Conservation (phyloP, 2,329 filamentous ascomycete species). For the Cytospora piceicola region DNA sequence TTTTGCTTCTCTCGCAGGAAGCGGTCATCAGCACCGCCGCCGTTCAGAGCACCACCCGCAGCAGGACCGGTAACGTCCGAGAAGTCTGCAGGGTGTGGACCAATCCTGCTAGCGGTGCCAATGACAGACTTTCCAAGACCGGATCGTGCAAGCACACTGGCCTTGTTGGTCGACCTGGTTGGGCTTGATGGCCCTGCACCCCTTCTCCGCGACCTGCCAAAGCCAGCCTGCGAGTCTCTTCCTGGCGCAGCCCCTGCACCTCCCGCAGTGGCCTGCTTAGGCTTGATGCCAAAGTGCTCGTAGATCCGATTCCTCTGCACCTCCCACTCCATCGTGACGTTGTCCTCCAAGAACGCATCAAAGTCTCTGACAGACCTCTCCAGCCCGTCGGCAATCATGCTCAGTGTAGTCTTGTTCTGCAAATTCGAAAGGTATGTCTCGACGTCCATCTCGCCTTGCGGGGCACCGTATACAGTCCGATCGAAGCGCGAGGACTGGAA, state of each 20-base stretch:
- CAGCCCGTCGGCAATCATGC: constrained; percentile 89
- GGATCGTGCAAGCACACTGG: constrained; percentile 67
- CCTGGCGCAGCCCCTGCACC: constrained; percentile 40
- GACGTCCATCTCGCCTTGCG: constrained; percentile 64
- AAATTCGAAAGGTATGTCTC: constrained; percentile 82
- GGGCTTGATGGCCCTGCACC: constrained; percentile 39
- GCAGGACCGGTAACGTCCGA: constrained; percentile 66
- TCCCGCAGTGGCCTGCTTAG: constrained; percentile 48
- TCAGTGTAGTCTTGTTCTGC: constrained; percentile 87
- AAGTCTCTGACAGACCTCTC: constrained; percentile 90
- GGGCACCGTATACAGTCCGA: constrained; percentile 25
- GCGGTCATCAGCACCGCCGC: constrained; percentile 66
- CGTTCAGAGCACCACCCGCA: constrained; percentile 49
- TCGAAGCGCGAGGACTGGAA: constrained; percentile 52
- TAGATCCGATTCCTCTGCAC: constrained; percentile 91
- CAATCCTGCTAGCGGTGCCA: constrained; percentile 73
- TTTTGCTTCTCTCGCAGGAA: constrained; percentile 83
- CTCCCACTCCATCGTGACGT: constrained; percentile 95
- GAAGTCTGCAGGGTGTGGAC: constrained; percentile 67
- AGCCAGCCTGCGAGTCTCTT: constrained; percentile 58
- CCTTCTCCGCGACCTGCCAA: constrained; percentile 62
- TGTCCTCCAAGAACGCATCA: constrained; percentile 90
- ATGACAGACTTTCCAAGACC: constrained; percentile 83
- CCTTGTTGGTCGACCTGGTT: constrained; percentile 42
- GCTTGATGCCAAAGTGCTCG: constrained; percentile 89